phyloP scores from a whole-genome alignment of 306 rosid genomes.

The Hippophae tibetana region DNA sequence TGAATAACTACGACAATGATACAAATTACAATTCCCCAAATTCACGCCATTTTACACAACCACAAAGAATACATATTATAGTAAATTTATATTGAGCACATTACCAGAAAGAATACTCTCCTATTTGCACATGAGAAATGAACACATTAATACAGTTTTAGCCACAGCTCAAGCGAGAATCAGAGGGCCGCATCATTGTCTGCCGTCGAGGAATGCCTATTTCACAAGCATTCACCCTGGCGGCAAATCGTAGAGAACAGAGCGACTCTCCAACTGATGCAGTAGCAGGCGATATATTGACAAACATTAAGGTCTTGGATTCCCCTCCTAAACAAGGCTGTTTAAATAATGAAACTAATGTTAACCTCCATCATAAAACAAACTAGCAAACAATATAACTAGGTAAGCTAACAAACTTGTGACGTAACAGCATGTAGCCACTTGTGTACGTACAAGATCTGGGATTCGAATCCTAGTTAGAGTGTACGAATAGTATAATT shows the following conservation, averaged over 20 bases:
- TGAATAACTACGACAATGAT: slow-evolving; percentile 25
- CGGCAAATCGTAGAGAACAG: slow-evolving; percentile 85
- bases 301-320: slow-evolving; percentile 88
- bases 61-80: slow-evolving; percentile 16
- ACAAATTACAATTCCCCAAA: slow-evolving; percentile 23
- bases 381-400: not conserved
- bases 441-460: too few relatives aligned
- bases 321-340: slow-evolving; percentile 99
- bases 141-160: slow-evolving; percentile 9
- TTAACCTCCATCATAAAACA: not conserved
- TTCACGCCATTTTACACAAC: slow-evolving; percentile 14
- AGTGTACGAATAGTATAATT: too few relatives aligned
- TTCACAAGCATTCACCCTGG: slow-evolving; percentile 88
- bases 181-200: slow-evolving; percentile 39
- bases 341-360: slow-evolving; percentile 6
- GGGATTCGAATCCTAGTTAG: too few relatives aligned
- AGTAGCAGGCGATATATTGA: slow-evolving; percentile 77
- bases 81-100: slow-evolving; percentile 8
- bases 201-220: slow-evolving; percentile 78
- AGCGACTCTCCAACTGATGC: slow-evolving; percentile 74
- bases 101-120: not conserved
- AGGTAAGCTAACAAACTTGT: not conserved
- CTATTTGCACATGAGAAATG: not conserved
- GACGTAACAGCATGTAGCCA: not conserved
- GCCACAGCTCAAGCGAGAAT: slow-evolving; percentile 57